Percentiles rank a stretch among this genome's conserved stretches.
These are phyloP conservation scores for Pisolithus marmoratus DNA, from an alignment of 768 basidiomycete genomes.

Conservation along the genomic window DNA sequence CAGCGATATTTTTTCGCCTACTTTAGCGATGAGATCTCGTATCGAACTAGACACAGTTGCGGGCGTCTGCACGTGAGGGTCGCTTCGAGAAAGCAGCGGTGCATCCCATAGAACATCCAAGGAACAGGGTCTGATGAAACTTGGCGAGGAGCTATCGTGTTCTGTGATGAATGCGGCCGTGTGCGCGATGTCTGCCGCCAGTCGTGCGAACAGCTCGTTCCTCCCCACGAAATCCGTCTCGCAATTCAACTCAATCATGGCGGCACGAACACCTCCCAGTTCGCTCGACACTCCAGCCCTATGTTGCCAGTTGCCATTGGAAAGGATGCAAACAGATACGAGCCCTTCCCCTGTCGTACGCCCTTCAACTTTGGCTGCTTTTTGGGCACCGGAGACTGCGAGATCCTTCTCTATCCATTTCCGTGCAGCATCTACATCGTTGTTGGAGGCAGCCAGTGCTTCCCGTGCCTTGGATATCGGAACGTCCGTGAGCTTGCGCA, in stretches of 20 bases:
- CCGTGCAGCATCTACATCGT: conserved; percentile 69
- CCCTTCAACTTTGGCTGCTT: conserved; percentile 79
- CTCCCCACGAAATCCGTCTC: conserved; percentile 96
- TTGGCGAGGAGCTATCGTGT: conserved; percentile 29
- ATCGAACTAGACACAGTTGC: conserved; percentile 59
- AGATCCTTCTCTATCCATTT: conserved; percentile 79
- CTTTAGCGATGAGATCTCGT: conserved; percentile 63
- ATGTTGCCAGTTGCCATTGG: conserved; percentile 44
- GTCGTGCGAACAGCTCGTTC: conserved; percentile 72
- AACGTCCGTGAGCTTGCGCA: conserved; percentile 76
- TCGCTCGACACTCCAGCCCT: conserved; percentile 26
- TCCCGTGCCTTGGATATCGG: conserved; percentile 86
- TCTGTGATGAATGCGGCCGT: conserved; percentile 72
- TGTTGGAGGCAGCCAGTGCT: conserved; percentile 69
- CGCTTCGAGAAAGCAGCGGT: conserved; percentile 53
- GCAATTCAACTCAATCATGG: conserved; percentile 90
- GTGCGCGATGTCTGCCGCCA: conserved; percentile 77
- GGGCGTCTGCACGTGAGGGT: conserved; percentile 27
- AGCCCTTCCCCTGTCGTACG: conserved; percentile 74
- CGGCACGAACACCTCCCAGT: conserved; percentile 55
- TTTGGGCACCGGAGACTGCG: conserved; percentile 61
- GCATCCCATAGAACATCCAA: conserved; percentile 53
- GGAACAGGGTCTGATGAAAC: conserved; percentile 44
- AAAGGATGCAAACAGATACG: conserved; percentile 69
- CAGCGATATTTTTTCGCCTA: conserved; percentile 75